phyloP scores from a whole-genome alignment of 2,329 filamentous ascomycete species.

The Xylariaceae sp. region DNA sequence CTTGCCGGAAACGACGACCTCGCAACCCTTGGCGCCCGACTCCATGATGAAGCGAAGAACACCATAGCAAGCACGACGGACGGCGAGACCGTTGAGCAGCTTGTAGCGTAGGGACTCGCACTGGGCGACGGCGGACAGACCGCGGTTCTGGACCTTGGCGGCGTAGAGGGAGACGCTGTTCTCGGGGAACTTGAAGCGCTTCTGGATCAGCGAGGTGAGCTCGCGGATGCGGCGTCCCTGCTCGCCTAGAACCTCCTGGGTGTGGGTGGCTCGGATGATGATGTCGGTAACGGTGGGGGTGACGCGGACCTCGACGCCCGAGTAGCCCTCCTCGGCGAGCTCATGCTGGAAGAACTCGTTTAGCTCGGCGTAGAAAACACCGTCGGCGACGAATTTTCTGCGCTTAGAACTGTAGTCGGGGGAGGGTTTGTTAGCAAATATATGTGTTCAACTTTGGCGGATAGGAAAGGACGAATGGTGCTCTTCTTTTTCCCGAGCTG shows the following conservation, averaged over 20 bases:
- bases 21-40: constrained; percentile 98
- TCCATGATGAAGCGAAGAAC: constrained; percentile 99
- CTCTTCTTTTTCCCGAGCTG: too few relatives aligned
- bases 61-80: constrained; percentile 99
- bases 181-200: constrained; percentile 99
- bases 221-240: constrained; percentile 99
- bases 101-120: constrained; percentile 99
- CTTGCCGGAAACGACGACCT: constrained; percentile 99
- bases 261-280: constrained; percentile 99
- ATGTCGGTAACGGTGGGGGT: constrained; percentile 99
- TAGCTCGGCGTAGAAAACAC: constrained; percentile 99
- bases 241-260: constrained; percentile 99
- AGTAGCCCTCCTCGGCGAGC: constrained; percentile 99
- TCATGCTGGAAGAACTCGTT: constrained; percentile 99
- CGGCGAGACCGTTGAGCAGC: constrained; percentile 98
- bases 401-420: constrained; percentile 67
- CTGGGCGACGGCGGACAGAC: constrained; percentile 98
- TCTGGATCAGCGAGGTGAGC: constrained; percentile 99
- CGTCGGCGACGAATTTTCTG: constrained; percentile 94
- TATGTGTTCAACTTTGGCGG: background rate
- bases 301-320: constrained; percentile 98
- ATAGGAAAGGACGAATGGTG: background rate
- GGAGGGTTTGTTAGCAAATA: constrained; percentile 21
- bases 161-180: constrained; percentile 99
- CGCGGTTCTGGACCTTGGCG: constrained; percentile 99